A percentile compares a stretch with the other conserved stretches of the same genome.
Evolutionary conservation across 2,329 filamentous ascomycete genomes (phyloP).

Genomic region (Sclerotinia subarctica): DNA sequence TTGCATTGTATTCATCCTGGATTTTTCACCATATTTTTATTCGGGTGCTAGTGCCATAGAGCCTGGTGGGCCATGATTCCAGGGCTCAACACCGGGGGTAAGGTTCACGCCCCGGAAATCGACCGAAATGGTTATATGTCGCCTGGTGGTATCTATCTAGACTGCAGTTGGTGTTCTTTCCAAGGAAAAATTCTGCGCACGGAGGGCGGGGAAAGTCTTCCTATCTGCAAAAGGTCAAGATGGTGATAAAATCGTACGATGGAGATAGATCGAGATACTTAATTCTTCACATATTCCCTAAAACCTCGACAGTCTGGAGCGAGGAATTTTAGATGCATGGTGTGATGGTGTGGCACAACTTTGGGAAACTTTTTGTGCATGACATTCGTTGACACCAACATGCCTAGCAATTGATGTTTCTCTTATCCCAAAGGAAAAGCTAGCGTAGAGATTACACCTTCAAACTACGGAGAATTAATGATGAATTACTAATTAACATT

Average conservation of each 20-base stretch:
- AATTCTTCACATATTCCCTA: background rate
- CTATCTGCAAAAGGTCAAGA: slow-evolving; percentile 16
- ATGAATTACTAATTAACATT: slow-evolving; percentile 1
- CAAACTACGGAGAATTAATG: slow-evolving; percentile 7
- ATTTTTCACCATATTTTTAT: background rate
- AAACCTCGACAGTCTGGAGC: background rate
- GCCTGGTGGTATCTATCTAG: background rate
- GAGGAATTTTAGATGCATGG: background rate
- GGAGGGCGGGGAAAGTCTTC: slow-evolving; percentile 1
- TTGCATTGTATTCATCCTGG: background rate
- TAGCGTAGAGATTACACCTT: slow-evolving; percentile 1
- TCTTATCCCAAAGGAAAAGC: background rate
- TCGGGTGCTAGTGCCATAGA: background rate
- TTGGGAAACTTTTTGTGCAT: background rate
- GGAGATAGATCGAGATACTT: slow-evolving; percentile 5
- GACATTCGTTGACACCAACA: background rate
- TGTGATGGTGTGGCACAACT: background rate
- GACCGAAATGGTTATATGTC: background rate
- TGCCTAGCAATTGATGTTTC: background rate
- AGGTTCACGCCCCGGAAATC: background rate
- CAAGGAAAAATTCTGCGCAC: background rate
- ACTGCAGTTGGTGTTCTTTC: background rate
- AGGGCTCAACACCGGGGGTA: background rate
- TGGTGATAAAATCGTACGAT: slow-evolving; percentile 11
- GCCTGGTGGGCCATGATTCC: background rate